phyloP scores from a whole-genome alignment of 2,329 filamentous ascomycete species.

The Dactylonectria macrodidyma region DNA sequence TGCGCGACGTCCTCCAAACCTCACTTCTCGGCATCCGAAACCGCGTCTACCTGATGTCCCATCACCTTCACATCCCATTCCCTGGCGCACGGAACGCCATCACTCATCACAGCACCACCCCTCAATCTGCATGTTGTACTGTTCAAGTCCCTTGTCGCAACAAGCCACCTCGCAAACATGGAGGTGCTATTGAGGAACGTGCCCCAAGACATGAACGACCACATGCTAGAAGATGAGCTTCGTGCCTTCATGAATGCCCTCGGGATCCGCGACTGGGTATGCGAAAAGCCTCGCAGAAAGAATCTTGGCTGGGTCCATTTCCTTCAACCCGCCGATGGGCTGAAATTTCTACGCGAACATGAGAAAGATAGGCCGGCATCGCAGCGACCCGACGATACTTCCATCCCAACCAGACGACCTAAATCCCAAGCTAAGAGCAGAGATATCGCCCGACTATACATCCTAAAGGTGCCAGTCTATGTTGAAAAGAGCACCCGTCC shows the following conservation, averaged over 20 bases:
- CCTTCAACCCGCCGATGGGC: constrained; percentile 55
- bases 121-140: not conserved
- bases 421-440: constrained; percentile 7
- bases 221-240: constrained; percentile 57
- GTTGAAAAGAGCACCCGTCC: constrained; percentile 53
- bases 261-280: constrained; percentile 59
- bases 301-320: constrained; percentile 60
- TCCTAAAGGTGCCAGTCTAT: constrained; percentile 50
- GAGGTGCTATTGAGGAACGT: constrained; percentile 63
- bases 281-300: constrained; percentile 58
- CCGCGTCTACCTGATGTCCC: not conserved
- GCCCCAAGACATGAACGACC: constrained; percentile 57
- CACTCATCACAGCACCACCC: not conserved
- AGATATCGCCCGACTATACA: constrained; percentile 49
- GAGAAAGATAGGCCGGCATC: constrained; percentile 43
- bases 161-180: constrained; percentile 50
- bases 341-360: constrained; percentile 58
- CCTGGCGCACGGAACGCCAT: too few relatives aligned
- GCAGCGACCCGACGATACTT: constrained; percentile 21
- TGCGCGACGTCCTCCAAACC: too few relatives aligned
- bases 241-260: constrained; percentile 57
- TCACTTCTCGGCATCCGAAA: too few relatives aligned
- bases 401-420: not conserved
- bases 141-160: not conserved
- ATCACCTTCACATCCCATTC: not conserved